Evolutionary conservation across 441 rosid species (phyloP), one percentile per base, ranked within the genome.

Genomic region (Brassica balearica): DNA sequence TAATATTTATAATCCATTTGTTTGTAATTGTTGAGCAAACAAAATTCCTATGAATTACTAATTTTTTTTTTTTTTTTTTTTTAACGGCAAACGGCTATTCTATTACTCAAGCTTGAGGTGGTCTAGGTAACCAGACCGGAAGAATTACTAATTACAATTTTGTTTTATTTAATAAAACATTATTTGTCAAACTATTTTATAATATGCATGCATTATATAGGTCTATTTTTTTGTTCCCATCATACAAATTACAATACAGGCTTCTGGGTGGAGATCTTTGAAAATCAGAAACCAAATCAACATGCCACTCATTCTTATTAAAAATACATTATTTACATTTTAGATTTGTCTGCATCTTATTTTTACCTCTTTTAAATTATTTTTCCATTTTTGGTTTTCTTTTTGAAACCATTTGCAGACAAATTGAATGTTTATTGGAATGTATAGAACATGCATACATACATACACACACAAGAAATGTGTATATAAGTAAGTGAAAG

Each of bases 221-320:
- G 19, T 58, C 12, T 25, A 2, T 5, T 14, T 58, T 41, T 59
- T 58, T 58, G 5, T 10, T 59, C 32, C 64, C 73, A 19, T 70
- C 10, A 10, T 63, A 3, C n/a, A 8, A 76, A 53, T 1, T 22
- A 53, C 6, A 76, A 69, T 10, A 22, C 61, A 29, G 65, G 53
- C 14, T 34, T 51, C 70, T 71, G 51, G 67, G 76, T 77, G 80
- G 77, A 72, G 20, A 5, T 76, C 80, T 86, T 92, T 89, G 84
- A 84, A 68, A 84, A 87, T 85, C 72, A 74, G 5, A 78, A 67
- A 78, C 81, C 74, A 78, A 69, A 70, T 55, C 71, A 70, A 27
- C 22, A 70, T 64, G 58, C 81, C 78, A 70, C 79, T 60, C 78
- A 68, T 77, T 61, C 48, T 5, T 59, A 68, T 59, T 48, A 68